phyloP scores from a whole-genome alignment of 768 basidiomycete genomes.

The Leucosporidium scottii region DNA sequence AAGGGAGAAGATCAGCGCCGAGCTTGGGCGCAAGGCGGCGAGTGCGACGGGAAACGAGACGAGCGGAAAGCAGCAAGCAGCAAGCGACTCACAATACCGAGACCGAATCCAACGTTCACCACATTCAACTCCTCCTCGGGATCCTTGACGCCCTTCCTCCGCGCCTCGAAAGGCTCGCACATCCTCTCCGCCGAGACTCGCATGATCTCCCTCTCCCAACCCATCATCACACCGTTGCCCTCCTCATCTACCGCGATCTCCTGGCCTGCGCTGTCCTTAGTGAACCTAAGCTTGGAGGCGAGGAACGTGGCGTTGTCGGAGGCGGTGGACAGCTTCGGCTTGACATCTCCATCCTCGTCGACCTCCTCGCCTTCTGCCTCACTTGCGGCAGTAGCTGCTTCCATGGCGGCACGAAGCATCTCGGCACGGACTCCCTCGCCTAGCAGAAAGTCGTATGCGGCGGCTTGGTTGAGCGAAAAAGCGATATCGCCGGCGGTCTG shows the following conservation, averaged over 20 bases:
- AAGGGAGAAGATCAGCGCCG: neutral
- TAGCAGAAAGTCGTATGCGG: slow-evolving; percentile 70
- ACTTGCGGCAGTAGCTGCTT: slow-evolving; percentile 9
- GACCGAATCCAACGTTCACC: slow-evolving; percentile 86
- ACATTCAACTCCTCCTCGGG: slow-evolving; percentile 50
- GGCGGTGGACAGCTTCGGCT: slow-evolving; percentile 27
- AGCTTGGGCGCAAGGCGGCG: neutral
- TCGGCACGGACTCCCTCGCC: slow-evolving; percentile 89
- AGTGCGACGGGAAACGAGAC: neutral
- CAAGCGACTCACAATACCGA: slow-evolving; percentile 57
- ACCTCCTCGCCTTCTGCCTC: slow-evolving; percentile 14
- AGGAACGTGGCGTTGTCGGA: slow-evolving; percentile 53
- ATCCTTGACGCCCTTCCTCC: slow-evolving; percentile 1
- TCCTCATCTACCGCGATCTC: slow-evolving; percentile 70
- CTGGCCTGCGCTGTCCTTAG: slow-evolving; percentile 63
- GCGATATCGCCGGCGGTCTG: slow-evolving; percentile 87
- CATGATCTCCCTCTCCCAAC: slow-evolving; percentile 92
- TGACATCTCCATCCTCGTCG: neutral
- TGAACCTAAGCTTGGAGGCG: slow-evolving; percentile 60
- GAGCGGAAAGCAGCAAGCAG: too few species aligned
- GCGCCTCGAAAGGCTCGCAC: slow-evolving; percentile 50
- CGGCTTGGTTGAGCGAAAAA: slow-evolving; percentile 69
- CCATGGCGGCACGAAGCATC: slow-evolving; percentile 43
- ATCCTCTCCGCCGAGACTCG: slow-evolving; percentile 63
- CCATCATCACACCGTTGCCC: slow-evolving; percentile 99